Evolutionary conservation across 768 basidiomycete genomes (phyloP).

Genomic region (Boletus rubroflammeus): DNA sequence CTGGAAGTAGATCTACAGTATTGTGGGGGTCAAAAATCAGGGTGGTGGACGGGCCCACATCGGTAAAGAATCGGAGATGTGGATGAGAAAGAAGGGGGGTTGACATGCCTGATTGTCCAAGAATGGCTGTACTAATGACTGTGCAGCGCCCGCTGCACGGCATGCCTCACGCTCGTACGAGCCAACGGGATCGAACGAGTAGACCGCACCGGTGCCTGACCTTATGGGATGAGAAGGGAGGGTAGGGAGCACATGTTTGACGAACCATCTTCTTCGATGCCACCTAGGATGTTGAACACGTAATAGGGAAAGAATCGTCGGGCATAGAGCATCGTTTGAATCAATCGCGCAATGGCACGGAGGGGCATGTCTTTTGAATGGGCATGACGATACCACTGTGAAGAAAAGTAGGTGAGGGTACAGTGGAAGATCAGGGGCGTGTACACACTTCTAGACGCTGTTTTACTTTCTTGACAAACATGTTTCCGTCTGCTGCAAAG

Average conservation of each 20-base stretch:
- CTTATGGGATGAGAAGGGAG: conserved; percentile 4
- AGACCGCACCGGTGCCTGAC: conserved; percentile 90
- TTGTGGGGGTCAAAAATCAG: conserved; percentile 18
- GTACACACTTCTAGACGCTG: conserved; percentile 86
- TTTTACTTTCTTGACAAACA: conserved; percentile 95
- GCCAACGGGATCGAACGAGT: conserved; percentile 99
- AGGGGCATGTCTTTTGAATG: conserved; percentile 98
- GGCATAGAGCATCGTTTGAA: conserved; percentile 97
- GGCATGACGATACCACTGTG: conserved; percentile 94
- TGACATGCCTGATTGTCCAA: conserved; percentile 90
- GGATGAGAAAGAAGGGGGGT: conserved; percentile 10
- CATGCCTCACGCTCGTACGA: conserved; percentile 97
- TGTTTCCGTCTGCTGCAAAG: conserved; percentile 95
- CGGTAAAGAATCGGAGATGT: conserved; percentile 45
- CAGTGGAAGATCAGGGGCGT: background rate
- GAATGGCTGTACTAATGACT: conserved; percentile 93
- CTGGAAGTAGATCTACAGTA: conserved; percentile 89
- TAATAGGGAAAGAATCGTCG: conserved; percentile 99
- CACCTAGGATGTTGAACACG: conserved; percentile 93
- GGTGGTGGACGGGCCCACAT: conserved; percentile 38
- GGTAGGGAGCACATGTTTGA: conserved; percentile 8
- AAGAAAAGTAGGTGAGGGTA: background rate
- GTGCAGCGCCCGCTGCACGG: conserved; percentile 95
- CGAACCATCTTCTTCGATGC: conserved; percentile 94
- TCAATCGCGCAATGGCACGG: conserved; percentile 92